These are phyloP conservation scores for Perkinsus olseni DNA, from an alignment of 169 alveolate genomes.

Conservation along the genomic window DNA sequence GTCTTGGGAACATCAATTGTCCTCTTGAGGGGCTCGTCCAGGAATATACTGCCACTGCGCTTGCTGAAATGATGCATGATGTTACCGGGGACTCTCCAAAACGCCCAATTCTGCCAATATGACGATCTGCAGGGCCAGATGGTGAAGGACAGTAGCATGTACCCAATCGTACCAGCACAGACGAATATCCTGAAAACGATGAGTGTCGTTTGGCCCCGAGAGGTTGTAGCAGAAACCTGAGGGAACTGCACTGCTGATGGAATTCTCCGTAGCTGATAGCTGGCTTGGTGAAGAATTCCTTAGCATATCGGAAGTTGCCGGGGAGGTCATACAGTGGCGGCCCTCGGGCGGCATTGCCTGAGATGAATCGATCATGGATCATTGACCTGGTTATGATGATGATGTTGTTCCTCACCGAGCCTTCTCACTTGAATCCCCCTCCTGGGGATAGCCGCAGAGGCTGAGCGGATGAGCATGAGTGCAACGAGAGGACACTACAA, in stretches of 20 bases:
- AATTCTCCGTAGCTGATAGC: background rate
- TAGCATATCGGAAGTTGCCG: background rate
- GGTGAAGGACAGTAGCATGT: background rate
- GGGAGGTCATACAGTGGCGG: background rate
- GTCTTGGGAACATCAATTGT: background rate
- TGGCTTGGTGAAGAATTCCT: background rate
- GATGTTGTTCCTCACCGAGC: background rate
- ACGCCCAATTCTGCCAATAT: background rate
- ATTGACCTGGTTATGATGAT: no score
- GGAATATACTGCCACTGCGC: background rate
- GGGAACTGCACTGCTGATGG: background rate
- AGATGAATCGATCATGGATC: background rate
- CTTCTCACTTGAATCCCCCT: background rate
- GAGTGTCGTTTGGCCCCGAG: no score
- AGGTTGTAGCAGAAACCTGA: background rate
- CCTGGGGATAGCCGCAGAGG: background rate
- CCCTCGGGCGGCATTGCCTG: background rate
- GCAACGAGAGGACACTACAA: background rate
- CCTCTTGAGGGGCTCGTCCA: background rate
- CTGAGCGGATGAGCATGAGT: background rate
- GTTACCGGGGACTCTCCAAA: background rate
- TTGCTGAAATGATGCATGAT: background rate
- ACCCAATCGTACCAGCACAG: background rate
- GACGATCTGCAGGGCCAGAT: background rate
- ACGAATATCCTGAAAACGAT: background rate